Evolutionary conservation across 2,329 filamentous ascomycete species (phyloP).

Genomic region (Fusarium avenaceum): DNA sequence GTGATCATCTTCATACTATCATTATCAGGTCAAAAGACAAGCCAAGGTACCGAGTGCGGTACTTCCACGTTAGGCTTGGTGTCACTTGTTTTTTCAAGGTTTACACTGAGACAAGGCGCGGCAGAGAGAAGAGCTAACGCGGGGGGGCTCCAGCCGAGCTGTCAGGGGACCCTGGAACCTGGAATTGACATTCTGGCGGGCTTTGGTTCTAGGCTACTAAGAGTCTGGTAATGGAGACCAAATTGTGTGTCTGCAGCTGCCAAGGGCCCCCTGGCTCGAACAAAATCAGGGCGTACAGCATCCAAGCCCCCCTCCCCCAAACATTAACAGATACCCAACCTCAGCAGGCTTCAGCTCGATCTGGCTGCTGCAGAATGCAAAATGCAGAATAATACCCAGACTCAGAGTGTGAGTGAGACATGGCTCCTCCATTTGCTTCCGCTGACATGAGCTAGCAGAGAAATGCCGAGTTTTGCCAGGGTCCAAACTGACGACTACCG

Average conservation of each 20-base stretch:
- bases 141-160: background rate
- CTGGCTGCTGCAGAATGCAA: background rate
- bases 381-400: too few relatives aligned
- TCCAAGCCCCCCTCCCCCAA: background rate
- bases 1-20: constrained; percentile 21
- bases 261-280: background rate
- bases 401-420: background rate
- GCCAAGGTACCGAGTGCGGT: background rate
- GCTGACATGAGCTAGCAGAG: constrained; percentile 32
- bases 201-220: background rate
- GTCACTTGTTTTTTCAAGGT: constrained; percentile 28
- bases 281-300: background rate
- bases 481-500: constrained; percentile 27
- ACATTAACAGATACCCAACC: too few relatives aligned
- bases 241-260: background rate
- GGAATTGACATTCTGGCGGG: constrained; percentile 2
- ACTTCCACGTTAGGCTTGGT: constrained; percentile 20
- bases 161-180: constrained; percentile 30
- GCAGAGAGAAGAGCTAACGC: constrained; percentile 32
- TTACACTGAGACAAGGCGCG: constrained; percentile 36
- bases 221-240: too few relatives aligned
- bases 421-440: background rate
- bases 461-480: constrained; percentile 35
- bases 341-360: constrained; percentile 32
- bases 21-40: background rate